Base-by-base conservation (phyloP, 2,329 filamentous ascomycete species). In the Fusarium metavorans region DNA sequence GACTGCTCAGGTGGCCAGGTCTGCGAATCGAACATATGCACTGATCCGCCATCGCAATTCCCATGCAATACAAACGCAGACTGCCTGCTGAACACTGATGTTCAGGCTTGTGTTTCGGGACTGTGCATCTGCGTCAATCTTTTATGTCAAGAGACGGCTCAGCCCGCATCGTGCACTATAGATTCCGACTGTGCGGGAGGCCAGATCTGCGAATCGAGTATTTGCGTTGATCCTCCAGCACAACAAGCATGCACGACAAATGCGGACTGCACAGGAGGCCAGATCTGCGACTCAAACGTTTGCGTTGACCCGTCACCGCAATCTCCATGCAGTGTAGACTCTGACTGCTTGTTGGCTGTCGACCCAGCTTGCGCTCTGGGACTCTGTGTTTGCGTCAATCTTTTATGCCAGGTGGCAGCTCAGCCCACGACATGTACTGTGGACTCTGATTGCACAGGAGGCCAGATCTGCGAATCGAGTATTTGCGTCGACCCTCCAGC, bases 1-100 rank as follows among this genome's bases (percentile, higher is more conserved):
- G 70, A 72, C 6, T 72, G 71, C 18, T 63, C 61, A 5, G 13
- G 72, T 4, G 18, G 10, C 1, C 50, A 59, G 5, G 37, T 18
- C 1, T 4, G 43, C 2, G 72, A 73, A 1, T 75, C 72, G 2
- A 57, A 75, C 6, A 8, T 68, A 3, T 48, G 20, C 20, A 18
- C 14, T 27, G 45, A 48, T 25, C 45, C 45, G 14, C 23, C 45
- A 27, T 48, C 45, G 5, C 45, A 27, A 27, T 10, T 4, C 16
- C 7, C 45, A 27, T 48, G 45, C 23, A 16, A 5, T 48, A 27
- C 23, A 27, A 16, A 48, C 8, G 13, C 45, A 1, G 45, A 48
- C 45, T 50, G 45, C 6, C 16, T 50, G 14, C 2, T 50, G 23
- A 27, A 50, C 6, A 16, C 16, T 25, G 25, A 50, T 27, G 14